phyloP scores from a whole-genome alignment of 2,329 filamentous ascomycete genomes.

The Monosporascus sp. region DNA sequence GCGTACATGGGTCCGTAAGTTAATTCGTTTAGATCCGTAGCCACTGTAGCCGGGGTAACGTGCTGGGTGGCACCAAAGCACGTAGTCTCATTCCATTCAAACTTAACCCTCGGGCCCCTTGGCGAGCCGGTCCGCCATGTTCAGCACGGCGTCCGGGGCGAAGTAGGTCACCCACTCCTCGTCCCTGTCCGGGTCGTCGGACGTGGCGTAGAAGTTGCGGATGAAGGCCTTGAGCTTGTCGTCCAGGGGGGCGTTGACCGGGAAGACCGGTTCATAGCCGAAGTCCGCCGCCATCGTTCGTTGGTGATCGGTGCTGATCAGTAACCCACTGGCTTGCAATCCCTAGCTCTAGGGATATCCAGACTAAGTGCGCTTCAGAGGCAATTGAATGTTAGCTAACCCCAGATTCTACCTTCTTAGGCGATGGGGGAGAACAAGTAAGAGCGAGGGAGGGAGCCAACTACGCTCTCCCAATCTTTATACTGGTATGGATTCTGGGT shows the following conservation, averaged over 20 bases:
- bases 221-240: slow-evolving; percentile 30
- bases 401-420: too few relatives aligned
- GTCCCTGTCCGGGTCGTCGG: slow-evolving; percentile 35
- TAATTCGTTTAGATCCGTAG: too few relatives aligned
- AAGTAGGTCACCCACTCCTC: slow-evolving; percentile 40
- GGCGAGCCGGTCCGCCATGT: slow-evolving; percentile 35
- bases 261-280: slow-evolving; percentile 23
- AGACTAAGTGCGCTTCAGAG: not conserved
- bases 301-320: not conserved
- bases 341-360: not conserved
- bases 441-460: too few relatives aligned
- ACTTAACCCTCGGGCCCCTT: slow-evolving; percentile 28
- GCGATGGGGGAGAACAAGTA: too few relatives aligned
- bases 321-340: not conserved
- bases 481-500: too few relatives aligned
- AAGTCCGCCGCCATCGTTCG: not conserved
- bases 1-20: too few relatives aligned
- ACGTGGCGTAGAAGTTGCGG: slow-evolving; percentile 37
- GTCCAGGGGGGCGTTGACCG: slow-evolving; percentile 12
- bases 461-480: too few relatives aligned
- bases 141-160: slow-evolving; percentile 33
- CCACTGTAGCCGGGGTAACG: too few relatives aligned
- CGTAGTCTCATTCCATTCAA: too few relatives aligned
- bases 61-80: too few relatives aligned
- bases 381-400: too few relatives aligned